A percentile compares a stretch with the other conserved stretches of the same genome.
These are phyloP conservation scores for Salicornia ramosissima DNA, from an alignment of 148 eudicot genomes.

Conservation along the genomic window DNA sequence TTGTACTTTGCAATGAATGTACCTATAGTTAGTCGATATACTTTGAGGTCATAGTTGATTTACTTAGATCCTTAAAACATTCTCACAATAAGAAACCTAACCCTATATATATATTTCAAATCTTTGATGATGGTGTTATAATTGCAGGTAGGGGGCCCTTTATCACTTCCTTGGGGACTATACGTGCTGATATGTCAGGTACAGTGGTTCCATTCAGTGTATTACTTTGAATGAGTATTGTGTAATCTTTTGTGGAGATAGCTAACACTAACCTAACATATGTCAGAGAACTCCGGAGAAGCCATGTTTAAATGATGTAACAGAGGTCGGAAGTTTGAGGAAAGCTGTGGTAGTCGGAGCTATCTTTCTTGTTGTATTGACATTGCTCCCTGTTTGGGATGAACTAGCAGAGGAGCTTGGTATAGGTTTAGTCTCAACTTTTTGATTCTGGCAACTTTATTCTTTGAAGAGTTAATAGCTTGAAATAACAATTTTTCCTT, in stretches of 20 bases:
- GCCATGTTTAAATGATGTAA: constrained; percentile 93
- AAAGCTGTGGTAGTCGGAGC: constrained; percentile 45
- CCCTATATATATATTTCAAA: background rate
- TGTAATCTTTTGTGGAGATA: background rate
- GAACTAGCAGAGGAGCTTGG: constrained; percentile 97
- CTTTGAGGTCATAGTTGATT: too few species aligned
- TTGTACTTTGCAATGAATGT: too few species aligned
- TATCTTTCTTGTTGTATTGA: constrained; percentile 61
- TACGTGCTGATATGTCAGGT: constrained; percentile 98
- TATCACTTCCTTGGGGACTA: constrained; percentile 97
- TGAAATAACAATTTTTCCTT: too few species aligned
- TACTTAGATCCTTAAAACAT: too few species aligned
- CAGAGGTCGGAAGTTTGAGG: constrained; percentile 89
- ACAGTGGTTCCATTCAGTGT: background rate
- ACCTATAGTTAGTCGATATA: too few species aligned
- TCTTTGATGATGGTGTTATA: too few species aligned
- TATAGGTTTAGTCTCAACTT: constrained; percentile 73
- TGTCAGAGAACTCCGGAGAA: constrained; percentile 92
- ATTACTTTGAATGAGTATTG: background rate
- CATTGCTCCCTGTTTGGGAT: constrained; percentile 88
- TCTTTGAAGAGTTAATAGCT: too few species aligned
- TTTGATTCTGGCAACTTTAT: constrained; percentile 32
- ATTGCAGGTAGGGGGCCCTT: constrained; percentile 89
- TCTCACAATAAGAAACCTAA: too few species aligned
- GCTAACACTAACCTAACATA: constrained; percentile 4